These are phyloP conservation scores for Calonectria multiphialidica DNA, from an alignment of 2,329 filamentous ascomycete genomes.

Conservation along the genomic window DNA sequence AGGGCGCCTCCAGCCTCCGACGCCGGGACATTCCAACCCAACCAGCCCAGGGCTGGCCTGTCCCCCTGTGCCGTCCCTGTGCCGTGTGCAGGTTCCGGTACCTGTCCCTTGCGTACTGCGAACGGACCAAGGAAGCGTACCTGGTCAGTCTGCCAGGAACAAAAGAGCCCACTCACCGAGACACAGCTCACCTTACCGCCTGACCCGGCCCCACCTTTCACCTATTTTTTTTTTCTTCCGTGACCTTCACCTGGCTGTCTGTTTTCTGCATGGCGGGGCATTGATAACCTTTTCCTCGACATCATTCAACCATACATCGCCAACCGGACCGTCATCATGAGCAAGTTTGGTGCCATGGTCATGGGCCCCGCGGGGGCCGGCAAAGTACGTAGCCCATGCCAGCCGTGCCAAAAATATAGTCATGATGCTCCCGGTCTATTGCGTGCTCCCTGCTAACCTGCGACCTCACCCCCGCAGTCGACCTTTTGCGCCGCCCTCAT, in stretches of 20 bases:
- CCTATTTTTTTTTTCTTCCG: conserved; percentile 10
- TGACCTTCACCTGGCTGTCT: background rate
- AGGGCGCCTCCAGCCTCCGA: background rate
- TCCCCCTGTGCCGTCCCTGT: background rate
- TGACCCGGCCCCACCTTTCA: background rate
- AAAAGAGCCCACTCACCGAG: conserved; percentile 16
- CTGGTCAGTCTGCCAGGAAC: background rate
- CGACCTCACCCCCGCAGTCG: conserved; percentile 64
- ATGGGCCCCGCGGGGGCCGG: conserved; percentile 97
- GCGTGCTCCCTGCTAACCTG: conserved; percentile 34
- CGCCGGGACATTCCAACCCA: conserved; percentile 1
- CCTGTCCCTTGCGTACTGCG: background rate
- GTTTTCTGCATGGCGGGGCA: background rate
- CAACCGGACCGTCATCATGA: conserved; percentile 68
- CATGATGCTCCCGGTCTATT: conserved; percentile 29
- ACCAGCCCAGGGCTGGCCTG: conserved; percentile 1
- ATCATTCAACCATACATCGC: background rate
- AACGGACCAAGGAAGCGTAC: background rate
- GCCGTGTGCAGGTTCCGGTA: conserved; percentile 1
- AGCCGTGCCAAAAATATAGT: conserved; percentile 13
- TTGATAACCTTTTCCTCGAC: background rate
- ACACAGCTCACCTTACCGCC: background rate
- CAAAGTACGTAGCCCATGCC: conserved; percentile 69
- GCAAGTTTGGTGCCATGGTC: conserved; percentile 93
- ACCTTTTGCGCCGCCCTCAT: conserved; percentile 96